A percentile compares a stretch with the other conserved stretches of the same genome.
These are phyloP conservation scores for Penicillium desertorum DNA, from an alignment of 495 filamentous ascomycete species.

Conservation along the genomic window DNA sequence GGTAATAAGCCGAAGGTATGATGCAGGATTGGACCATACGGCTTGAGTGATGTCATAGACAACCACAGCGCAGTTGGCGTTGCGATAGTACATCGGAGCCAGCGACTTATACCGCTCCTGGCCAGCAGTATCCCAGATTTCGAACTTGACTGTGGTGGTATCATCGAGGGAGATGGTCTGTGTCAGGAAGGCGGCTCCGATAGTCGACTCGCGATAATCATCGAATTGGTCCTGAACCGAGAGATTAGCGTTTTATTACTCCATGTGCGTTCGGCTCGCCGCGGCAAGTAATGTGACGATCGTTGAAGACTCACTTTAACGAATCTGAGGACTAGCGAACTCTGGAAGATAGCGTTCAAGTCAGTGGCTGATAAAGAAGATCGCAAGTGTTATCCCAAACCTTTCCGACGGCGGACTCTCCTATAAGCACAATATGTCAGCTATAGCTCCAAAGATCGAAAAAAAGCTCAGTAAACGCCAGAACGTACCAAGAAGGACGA, in stretches of 20 bases:
- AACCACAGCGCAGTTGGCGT: conserved; percentile 97
- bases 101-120: conserved; percentile 98
- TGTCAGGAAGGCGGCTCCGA: conserved; percentile 97
- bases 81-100: conserved; percentile 98
- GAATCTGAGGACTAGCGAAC: conserved; percentile 94
- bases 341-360: conserved; percentile 54
- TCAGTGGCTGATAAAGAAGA: conserved; percentile 34
- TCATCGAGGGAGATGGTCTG: conserved; percentile 98
- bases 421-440: conserved; percentile 45
- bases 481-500: conserved; percentile 84
- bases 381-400: conserved; percentile 47
- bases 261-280: background rate
- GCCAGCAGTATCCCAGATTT: conserved; percentile 99
- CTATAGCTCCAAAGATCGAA: background rate
- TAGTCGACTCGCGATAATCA: conserved; percentile 98
- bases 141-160: conserved; percentile 97
- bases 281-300: background rate
- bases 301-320: conserved; percentile 70
- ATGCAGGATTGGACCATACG: conserved; percentile 52
- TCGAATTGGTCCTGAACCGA: conserved; percentile 91
- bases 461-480: background rate
- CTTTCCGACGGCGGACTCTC: conserved; percentile 98
- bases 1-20: background rate
- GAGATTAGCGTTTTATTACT: conserved; percentile 11
- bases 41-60: conserved; percentile 99